Evolutionary conservation across 192 early-diverging fungal species (phyloP), one percentile per base, ranked within the genome.

Genomic region (Diversispora eburnea): DNA sequence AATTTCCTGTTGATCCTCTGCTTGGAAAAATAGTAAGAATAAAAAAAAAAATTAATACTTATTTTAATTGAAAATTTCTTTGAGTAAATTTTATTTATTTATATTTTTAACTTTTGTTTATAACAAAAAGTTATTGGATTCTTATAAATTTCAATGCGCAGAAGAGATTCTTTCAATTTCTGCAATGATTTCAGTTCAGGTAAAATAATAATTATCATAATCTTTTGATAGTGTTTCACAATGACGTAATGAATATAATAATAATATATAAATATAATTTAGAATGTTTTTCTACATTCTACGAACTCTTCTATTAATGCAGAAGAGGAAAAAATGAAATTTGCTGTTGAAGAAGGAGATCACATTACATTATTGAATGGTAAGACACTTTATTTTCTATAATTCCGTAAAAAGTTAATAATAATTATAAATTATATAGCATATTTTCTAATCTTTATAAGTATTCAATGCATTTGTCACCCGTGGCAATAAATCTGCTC

Each of bases 151-250:
- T 63, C 79, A 80, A 39, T 95, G 93, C 72, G 80, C 80, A 20
- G 86, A 93, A 61, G 93, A 95, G 55, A 86, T 91, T 10, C 75
- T 92, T 2, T 89, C 91, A 0, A 93, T 95, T 68, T 90, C 89
- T 17, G 92, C 93, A 1, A 90, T 93, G 88, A 59, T 93, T 41
- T 86, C 88, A 12, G 91, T 93, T 2, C 88, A 94, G 75, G 88
- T 90, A 80, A 19, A 41, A 13, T 5, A 0, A 9, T 19, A 45
- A 9, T 8, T 52, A 49, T 22, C 66, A 55, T 72, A 48, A 39
- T 33, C 8, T 15, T 15, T 22, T 17, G 17, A 20, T 70, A 10
- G n/a, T 8, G 12, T 41, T 41, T 12, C 7, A 12, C 20, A 54
- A 2, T n/a, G 10, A 15, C 19, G 2, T 48, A 17, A 51, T 25